These are phyloP conservation scores for Paralagenidium karlingii DNA, from an alignment of 352 stramenopile species.

Conservation along the genomic window DNA sequence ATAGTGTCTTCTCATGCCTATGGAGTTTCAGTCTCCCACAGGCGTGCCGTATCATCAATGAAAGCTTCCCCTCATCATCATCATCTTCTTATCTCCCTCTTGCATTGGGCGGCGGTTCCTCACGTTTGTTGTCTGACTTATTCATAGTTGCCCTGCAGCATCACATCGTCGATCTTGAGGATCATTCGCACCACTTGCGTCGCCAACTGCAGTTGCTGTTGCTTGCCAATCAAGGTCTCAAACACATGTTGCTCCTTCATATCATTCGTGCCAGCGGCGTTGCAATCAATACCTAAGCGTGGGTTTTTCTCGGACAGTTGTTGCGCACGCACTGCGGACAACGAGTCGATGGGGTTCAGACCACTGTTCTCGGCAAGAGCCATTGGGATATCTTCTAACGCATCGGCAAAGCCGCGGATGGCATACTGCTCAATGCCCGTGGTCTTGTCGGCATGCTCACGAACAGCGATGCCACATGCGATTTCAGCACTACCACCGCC, in stretches of 20 bases:
- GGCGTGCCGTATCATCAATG: too few relatives aligned
- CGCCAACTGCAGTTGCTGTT: constrained; percentile 98
- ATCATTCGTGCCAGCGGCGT: constrained; percentile 87
- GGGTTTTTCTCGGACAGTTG: constrained; percentile 93
- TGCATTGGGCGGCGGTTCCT: too few relatives aligned
- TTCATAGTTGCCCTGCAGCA: constrained; percentile 89
- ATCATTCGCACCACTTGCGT: constrained; percentile 99
- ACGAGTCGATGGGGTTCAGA: constrained; percentile 95
- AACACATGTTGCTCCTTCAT: constrained; percentile 99
- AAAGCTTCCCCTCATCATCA: too few relatives aligned
- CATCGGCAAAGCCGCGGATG: constrained; percentile 97
- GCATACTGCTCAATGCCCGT: constrained; percentile 92
- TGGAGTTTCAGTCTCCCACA: too few relatives aligned
- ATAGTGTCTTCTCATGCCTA: too few relatives aligned
- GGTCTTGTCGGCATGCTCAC: constrained; percentile 75
- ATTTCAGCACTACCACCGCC: constrained; percentile 96
- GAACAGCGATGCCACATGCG: constrained; percentile 93
- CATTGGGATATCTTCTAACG: constrained; percentile 99
- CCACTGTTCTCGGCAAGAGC: constrained; percentile 98
- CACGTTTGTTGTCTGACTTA: neutral
- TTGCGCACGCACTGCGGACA: constrained; percentile 93
- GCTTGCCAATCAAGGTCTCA: constrained; percentile 99
- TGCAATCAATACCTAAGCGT: constrained; percentile 95
- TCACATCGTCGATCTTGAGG: constrained; percentile 99
- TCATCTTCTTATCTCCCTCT: too few relatives aligned